Percentiles rank a stretch among this genome's conserved stretches.
Conservation (phyloP, 768 basidiomycete genomes). For the Ramaria sp. region DNA sequence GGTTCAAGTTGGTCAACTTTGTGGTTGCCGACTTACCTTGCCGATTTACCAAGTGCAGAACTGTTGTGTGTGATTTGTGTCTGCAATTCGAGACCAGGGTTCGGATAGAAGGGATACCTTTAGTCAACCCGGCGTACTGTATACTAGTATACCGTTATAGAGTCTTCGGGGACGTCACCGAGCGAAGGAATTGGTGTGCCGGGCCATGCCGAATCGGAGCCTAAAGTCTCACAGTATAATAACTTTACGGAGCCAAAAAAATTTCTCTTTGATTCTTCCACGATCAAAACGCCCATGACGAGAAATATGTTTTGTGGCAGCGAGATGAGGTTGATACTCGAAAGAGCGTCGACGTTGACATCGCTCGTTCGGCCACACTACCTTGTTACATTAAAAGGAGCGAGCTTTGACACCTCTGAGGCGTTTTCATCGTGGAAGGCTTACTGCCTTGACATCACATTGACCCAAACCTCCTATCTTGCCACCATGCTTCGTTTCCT, state of each 20-base stretch:
- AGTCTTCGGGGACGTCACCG: too few relatives aligned
- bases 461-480: too few relatives aligned
- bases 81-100: too few relatives aligned
- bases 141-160: too few relatives aligned
- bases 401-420: background rate
- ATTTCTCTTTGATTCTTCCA: constrained; percentile 3
- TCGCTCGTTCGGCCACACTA: constrained; percentile 6
- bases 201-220: background rate
- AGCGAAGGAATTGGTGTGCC: background rate
- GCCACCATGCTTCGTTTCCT: too few relatives aligned
- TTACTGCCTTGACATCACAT: background rate
- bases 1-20: background rate
- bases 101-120: too few relatives aligned
- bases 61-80: too few relatives aligned
- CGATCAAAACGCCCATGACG: constrained; percentile 4
- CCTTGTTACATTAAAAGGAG: constrained; percentile 5
- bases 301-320: constrained; percentile 4
- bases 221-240: background rate
- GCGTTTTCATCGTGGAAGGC: background rate
- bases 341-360: constrained; percentile 4
- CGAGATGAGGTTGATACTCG: constrained; percentile 6
- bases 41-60: too few relatives aligned
- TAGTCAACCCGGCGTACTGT: too few relatives aligned
- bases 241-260: background rate
- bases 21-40: too few relatives aligned